Evolutionary conservation across 371 early-diverging fungal genomes (phyloP), one percentile per base, ranked within the genome.

Genomic region (Lichtheimia hyalospora): DNA sequence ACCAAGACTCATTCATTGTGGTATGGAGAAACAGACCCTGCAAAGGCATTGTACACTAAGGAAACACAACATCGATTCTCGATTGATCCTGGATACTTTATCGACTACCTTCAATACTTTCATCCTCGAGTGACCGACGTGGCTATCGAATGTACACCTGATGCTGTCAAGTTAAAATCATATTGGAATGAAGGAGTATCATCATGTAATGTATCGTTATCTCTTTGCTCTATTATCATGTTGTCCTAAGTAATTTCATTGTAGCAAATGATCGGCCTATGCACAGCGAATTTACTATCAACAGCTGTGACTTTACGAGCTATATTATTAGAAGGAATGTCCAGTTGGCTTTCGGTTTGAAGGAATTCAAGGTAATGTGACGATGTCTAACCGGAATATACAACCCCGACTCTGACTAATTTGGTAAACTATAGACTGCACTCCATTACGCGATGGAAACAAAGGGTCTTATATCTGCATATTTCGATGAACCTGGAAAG

Each of bases 1-100:
- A 56, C 66, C 16, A 66, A 61, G 25, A 66, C 57, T 14, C 61
- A 61, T 15, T 66, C 66, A 0, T 43, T 66, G 18, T 52, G 58
- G 54, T 61, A 61, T 24, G 58, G 49, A 15, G 66, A 66, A 3
- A 54, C 55, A 7, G 66, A 61, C 10, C 58, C 54, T 12, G 62
- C 48, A 6, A 25, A 23, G 8, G 41, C 48, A 14, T 46, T 66
- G 39, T 66, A 54, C 43, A 54, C 24, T 14, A 66, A 66, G 42
- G 49, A 53, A 13, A 61, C 58, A 1, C 57, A 41, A 5, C 57
- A 61, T 43, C 23, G 55, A 40, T 58, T 66, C n/a, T 44, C 61
- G 2, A 40, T 66, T 14, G 62, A 61, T 27, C 62, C 66, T 1
- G 43, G 58, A 21, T 34, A 60, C 10, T 6, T 66, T 18, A 48